Base-by-base conservation (phyloP, 352 stramenopile species). In the Phytophthora litchii region DNA sequence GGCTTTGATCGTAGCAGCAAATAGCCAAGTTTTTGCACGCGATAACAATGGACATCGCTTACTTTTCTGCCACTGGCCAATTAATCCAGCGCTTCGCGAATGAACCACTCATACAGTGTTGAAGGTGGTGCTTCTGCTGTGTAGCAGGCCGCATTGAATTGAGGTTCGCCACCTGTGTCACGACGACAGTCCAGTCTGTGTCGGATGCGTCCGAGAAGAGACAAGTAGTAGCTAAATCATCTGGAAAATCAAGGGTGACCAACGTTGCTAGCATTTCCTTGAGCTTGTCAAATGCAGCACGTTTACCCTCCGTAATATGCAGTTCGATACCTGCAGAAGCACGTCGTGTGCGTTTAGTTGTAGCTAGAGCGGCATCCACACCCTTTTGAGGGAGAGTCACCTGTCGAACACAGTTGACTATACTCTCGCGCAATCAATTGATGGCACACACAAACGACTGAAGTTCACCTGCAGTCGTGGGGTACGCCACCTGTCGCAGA, bases 71-170 rank as follows among this genome's bases (percentile, higher is more conserved):
- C 4, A 34, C 21, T 32, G 20, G 31, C 9, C 21, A 34, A 13
- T 50, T 50, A n/a, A n/a, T n/a, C n/a, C n/a, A 46, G 13, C 31
- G 38, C 35, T 2, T 36, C 40, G 8, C 48, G 23, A 10, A 9
- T n/a, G 31, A 55, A 29, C 48, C 48, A 31, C 48, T 47, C 35
- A 23, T 38, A 16, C 48, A 56, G 5, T 40, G 36, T 16, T 20
- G 3, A 1, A 47, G 25, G 0, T 12, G 36, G 13, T 55, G 35
- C 7, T 46, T 35, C 3, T 55, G 23, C 2, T 38, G 21, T 3
- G 3, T 37, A 2, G n/a, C 48, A 4, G 48, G 36, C 21, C 8
- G 2, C 7, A 4, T 37, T 1, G 21, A 10, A 25, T 54, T 35
- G n/a, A 31, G 47, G 10, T 46, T 4, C 21, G 4, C 29, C 1